Base-by-base conservation (phyloP, 768 basidiomycete species). In the Boletus sp. region DNA sequence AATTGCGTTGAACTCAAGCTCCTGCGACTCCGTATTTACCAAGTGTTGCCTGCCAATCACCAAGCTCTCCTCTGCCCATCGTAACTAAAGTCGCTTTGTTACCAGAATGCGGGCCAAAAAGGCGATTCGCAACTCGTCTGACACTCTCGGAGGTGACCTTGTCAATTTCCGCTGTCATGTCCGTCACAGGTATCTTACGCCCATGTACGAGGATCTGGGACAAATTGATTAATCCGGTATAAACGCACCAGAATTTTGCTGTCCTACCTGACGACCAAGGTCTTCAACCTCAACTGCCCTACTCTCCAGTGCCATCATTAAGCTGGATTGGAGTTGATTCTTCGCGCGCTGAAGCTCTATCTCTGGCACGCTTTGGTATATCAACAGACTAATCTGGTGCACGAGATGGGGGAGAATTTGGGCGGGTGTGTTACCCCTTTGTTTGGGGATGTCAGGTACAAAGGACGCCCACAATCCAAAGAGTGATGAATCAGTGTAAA, bases 221-320 rank as follows among this genome's bases (percentile, higher is more conserved):
- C 48, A 47, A 30, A 40, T 27, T 1, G 29, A 35, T 67, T 39
- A 50, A 33, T 38, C 30, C 44, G 23, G 6, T 29, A n/a, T 19
- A 37, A 46, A 30, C 4, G 10, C 10, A 15, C 15, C 15, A 43
- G 14, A 30, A 21, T n/a, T 29, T 29, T 13, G 13, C 40, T 37
- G 47, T 35, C 74, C 25, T 62, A 86, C 87, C 82, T 97, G 95
- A 54, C 96, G 80, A 33, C 95, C 95, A 7, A 97, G 79, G 70
- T 97, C 91, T 66, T 93, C 90, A 9, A 94, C 90, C 64, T 87
- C 88, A 5, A 93, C 81, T 14, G 88, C 80, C 32, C 89, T 75
- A 64, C 90, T 93, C 73, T 97, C 94, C 42, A 98, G 72, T 2
- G 93, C 90, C 96, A 98, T 98, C 77, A 93, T 90, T 58, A 98